Conservation (phyloP, 2,329 filamentous ascomycete species). For the Fusarium austroafricanum region DNA sequence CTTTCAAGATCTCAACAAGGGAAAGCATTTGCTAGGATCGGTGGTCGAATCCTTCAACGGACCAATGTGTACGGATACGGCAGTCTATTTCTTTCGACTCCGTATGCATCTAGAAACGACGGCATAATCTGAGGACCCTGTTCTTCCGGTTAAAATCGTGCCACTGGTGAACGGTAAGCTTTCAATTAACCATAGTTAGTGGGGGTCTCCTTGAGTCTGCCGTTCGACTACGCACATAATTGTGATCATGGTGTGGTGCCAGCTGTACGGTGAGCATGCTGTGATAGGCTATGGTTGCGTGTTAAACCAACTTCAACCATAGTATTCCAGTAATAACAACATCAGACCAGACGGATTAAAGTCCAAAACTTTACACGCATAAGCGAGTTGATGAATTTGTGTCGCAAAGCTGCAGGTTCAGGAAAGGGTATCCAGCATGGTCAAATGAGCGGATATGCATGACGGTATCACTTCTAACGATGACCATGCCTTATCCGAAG, state of each 20-base stretch:
- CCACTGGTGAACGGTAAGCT: background rate
- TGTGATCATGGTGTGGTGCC: background rate
- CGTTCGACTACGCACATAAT: background rate
- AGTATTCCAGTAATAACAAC: background rate
- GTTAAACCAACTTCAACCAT: slow-evolving; percentile 1
- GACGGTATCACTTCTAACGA: background rate
- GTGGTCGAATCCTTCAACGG: background rate
- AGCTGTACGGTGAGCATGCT: background rate
- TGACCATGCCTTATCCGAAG: background rate
- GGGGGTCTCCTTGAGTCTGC: background rate
- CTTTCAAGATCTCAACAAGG: background rate
- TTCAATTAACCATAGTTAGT: background rate
- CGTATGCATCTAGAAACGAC: too few species aligned
- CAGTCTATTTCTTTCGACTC: too few species aligned
- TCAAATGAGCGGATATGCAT: background rate
- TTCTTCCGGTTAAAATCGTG: too few species aligned
- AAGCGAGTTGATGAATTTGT: background rate
- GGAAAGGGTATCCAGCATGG: background rate
- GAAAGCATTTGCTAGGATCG: background rate
- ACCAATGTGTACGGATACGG: too few species aligned
- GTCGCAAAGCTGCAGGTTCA: background rate
- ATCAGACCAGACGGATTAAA: background rate
- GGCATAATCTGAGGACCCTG: too few species aligned
- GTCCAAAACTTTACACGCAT: background rate
- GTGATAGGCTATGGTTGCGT: background rate